Evolutionary conservation across 768 basidiomycete genomes (phyloP), one percentile per base, ranked within the genome.

Genomic region (Phanerodontia chrysosporium): DNA sequence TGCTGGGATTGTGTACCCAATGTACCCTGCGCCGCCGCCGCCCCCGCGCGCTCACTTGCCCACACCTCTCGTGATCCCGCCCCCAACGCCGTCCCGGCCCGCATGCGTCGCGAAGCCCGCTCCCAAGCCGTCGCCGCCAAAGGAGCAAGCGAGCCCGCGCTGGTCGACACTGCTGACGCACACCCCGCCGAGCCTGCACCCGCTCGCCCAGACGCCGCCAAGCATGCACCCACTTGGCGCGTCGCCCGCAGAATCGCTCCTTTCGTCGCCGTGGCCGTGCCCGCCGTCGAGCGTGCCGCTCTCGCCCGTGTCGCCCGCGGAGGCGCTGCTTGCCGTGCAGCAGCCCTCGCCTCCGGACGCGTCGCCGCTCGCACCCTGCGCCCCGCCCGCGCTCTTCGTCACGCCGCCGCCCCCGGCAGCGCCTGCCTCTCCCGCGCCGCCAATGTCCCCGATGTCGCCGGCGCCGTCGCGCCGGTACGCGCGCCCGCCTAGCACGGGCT

Each of bases 201-300:
- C n/a, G n/a, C n/a, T n/a, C n/a, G n/a, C n/a, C n/a, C 6, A 12
- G 8, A 29, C 27, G 16, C 39, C 25, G 27, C 16, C 49, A 29
- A 45, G 52, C 27, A 29, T 30, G 6, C 32, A 35, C 32, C 32
- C 32, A 13, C 32, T 35, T 13, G 6, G 7, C 13, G 35, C 46
- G 10, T 55, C 66, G 2, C 63, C 61, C 16, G 64, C 64, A 1
- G 51, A 51, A 36, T 63, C 64, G 18, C 62, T 68, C 51, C 49
- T 70, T 3, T 62, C 66, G 29, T 62, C 59, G 7, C 61, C 67
- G 13, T 70, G 69, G 69, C 69, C 69, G 12, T 56, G 45, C 2
- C 69, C 69, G 6, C 69, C 69, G 4, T 66, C 65, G 10, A 61
- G 62, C 6, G 58, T 70, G 42, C 69, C 69, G 0, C 29, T 48